phyloP scores from a whole-genome alignment of 2,329 filamentous ascomycete species.

The Trichoderma koningii region DNA sequence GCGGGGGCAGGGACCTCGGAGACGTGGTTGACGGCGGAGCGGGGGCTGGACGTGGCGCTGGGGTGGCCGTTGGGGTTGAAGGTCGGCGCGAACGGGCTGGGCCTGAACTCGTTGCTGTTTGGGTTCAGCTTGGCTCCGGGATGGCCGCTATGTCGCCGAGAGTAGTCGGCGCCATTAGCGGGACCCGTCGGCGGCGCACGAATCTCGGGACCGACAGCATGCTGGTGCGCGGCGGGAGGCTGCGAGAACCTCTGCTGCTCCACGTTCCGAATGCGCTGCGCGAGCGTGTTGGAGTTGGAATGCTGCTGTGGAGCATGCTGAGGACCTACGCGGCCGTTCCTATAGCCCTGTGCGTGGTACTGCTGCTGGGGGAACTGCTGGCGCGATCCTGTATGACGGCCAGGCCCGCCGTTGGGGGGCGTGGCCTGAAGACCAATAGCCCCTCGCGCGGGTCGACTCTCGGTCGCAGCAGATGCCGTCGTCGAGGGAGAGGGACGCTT shows the following conservation, averaged over 20 bases:
- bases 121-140: conserved; percentile 63
- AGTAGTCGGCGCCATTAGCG: conserved; percentile 58
- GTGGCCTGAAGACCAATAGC: conserved; percentile 40
- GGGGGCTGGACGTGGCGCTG: conserved; percentile 74
- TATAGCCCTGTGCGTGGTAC: conserved; percentile 51
- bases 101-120: conserved; percentile 77
- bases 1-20: conserved; percentile 37
- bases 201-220: conserved; percentile 63
- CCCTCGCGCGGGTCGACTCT: conserved; percentile 40
- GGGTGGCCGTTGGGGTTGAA: conserved; percentile 73
- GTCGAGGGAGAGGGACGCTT: conserved; percentile 38
- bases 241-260: conserved; percentile 56
- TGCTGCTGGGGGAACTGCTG: conserved; percentile 51
- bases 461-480: conserved; percentile 27
- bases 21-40: conserved; percentile 58
- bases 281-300: conserved; percentile 51
- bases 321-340: conserved; percentile 50
- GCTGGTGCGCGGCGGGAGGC: conserved; percentile 46
- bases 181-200: conserved; percentile 76
- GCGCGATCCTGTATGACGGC: conserved; percentile 53
- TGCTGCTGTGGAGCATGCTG: conserved; percentile 47
- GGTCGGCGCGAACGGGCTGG: conserved; percentile 74
- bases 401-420: conserved; percentile 36
- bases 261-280: conserved; percentile 53
- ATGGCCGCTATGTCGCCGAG: conserved; percentile 55